Evolutionary conservation across 2,329 filamentous ascomycete genomes (phyloP).

Genomic region (Drechslera avenae): DNA sequence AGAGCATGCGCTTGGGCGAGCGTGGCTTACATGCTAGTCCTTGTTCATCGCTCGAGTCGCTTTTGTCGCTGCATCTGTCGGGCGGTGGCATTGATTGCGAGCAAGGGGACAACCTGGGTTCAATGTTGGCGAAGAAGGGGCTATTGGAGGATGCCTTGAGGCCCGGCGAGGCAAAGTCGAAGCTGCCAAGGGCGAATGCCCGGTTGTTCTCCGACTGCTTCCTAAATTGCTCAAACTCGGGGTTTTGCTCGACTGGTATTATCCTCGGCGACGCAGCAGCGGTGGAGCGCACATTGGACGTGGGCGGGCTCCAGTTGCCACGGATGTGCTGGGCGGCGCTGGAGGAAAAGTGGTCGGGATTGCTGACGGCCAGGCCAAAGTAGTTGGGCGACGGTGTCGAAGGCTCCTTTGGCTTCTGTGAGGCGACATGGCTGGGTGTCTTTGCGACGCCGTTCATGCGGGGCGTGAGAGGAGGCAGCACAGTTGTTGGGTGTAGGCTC

Average conservation of each 20-base stretch:
- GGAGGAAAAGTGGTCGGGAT: slow-evolving; percentile 66
- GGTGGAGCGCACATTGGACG: slow-evolving; percentile 73
- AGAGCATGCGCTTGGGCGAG: slow-evolving; percentile 58
- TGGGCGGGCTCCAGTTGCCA: slow-evolving; percentile 76
- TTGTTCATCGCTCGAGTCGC: slow-evolving; percentile 26
- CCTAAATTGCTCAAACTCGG: slow-evolving; percentile 81
- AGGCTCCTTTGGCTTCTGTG: slow-evolving; percentile 33
- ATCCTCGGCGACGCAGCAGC: slow-evolving; percentile 70
- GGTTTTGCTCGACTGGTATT: slow-evolving; percentile 74
- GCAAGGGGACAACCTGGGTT: slow-evolving; percentile 34
- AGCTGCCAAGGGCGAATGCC: slow-evolving; percentile 50
- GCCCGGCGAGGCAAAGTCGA: slow-evolving; percentile 49
- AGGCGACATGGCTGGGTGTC: slow-evolving; percentile 35
- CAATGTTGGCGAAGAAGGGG: slow-evolving; percentile 30
- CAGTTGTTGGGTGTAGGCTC: slow-evolving; percentile 30
- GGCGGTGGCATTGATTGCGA: slow-evolving; percentile 42
- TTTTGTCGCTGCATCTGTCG: slow-evolving; percentile 16
- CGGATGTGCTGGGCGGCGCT: slow-evolving; percentile 63
- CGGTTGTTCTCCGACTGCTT: slow-evolving; percentile 68
- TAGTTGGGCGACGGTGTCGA: slow-evolving; percentile 75
- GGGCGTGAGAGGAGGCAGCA: slow-evolving; percentile 36
- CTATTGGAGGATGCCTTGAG: slow-evolving; percentile 35
- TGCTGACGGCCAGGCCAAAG: slow-evolving; percentile 73
- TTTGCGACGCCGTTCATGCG: slow-evolving; percentile 43
- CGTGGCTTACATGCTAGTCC: slow-evolving; percentile 36